Conservation (phyloP, 106 monocot genomes). For the Dactylorhiza incarnata region DNA sequence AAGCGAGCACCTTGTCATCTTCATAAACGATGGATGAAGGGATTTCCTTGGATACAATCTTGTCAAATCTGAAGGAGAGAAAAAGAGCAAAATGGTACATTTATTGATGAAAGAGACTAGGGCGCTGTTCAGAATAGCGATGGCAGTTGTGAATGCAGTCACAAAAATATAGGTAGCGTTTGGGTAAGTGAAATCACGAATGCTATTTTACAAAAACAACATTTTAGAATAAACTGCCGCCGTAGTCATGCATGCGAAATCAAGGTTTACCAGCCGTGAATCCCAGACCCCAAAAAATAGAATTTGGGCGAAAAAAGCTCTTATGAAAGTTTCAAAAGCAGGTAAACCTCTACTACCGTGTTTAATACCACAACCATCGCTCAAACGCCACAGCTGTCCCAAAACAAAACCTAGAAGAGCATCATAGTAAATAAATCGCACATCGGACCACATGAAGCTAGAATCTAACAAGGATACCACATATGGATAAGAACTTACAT, state of each 20-base stretch:
- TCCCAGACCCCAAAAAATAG: no score
- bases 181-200: no score
- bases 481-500: constrained; percentile 30
- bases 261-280: no score
- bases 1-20: constrained; percentile 90
- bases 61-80: constrained; percentile 63
- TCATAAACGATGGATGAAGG: constrained; percentile 80
- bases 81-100: background rate
- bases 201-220: no score
- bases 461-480: background rate
- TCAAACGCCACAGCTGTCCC: no score
- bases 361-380: background rate
- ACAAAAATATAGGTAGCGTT: no score
- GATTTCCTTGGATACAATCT: constrained; percentile 89
- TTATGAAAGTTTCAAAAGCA: no score
- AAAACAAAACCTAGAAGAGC: background rate
- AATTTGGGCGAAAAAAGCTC: no score
- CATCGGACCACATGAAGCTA: background rate
- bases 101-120: background rate
- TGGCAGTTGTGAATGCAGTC: background rate
- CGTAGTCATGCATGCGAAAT: no score
- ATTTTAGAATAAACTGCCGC: no score
- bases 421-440: background rate
- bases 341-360: no score
- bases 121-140: background rate